Evolutionary conservation across 1,284 basidiomycete genomes (phyloP), one percentile per base, ranked within the genome.

Genomic region (Amylostereum chailletii): DNA sequence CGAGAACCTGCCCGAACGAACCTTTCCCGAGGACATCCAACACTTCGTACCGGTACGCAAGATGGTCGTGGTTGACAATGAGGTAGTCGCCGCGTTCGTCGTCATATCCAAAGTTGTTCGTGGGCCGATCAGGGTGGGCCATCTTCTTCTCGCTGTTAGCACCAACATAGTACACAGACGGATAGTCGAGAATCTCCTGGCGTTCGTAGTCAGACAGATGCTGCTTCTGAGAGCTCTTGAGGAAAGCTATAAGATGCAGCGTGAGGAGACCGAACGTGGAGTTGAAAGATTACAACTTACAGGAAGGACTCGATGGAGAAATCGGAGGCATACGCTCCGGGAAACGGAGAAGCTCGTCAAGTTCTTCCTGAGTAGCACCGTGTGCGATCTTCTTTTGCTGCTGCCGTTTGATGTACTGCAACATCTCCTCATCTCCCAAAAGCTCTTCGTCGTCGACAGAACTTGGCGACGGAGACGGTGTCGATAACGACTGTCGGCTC

Each of bases 51-150:
- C 96, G 89, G 67, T 90, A 99, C 37, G 90, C 89, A 46, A 99
- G 78, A 68, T 99, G 96, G 65, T 99, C 96, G 51, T 83, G 84
- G 52, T 83, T 79, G 54, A 96, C 81, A 47, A 99, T 84, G 5
- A 87, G 81, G 61, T 99, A 99, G 69, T 99, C 96, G 34, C 96
- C 96, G 26, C 96, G 86, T 43, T 99, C 96, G 64, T 99, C 96
- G 63, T 99, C 96, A 61, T 95, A 99, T 34, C 96, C 91, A 61
- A 89, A 83, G 65, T 99, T 99, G 66, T 94, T 95, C 11, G 81
- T 79, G 2, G 86, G 67, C 56, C 81, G 78, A 46, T 92, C 86
- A 4, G 74, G 69, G 34, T 80, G 81, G 0, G 90, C 89, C 53
- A 71, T 73, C 62, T 91, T 91, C 74, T 94, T 94, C 62, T 81